These are phyloP conservation scores for Potentilla sterilis DNA, from an alignment of 306 rosid species.

Conservation along the genomic window DNA sequence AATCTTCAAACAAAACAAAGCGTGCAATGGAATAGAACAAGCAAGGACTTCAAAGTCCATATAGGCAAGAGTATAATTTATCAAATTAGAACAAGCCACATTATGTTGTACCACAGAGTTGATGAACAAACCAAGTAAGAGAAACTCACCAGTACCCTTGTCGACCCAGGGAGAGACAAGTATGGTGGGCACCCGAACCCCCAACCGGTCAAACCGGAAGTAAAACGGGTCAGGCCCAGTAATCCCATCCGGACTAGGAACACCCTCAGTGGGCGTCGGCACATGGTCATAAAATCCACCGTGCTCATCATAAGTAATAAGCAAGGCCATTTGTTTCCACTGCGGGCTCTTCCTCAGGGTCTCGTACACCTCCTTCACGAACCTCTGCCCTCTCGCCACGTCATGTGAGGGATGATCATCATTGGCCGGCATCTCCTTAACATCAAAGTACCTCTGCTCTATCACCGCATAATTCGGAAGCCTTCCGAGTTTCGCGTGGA, in stretches of 20 bases:
- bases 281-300: conserved; percentile 97
- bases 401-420: conserved; percentile 98
- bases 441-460: conserved; percentile 84
- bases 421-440: conserved; percentile 63
- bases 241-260: conserved; percentile 90
- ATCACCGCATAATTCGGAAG: conserved; percentile 88
- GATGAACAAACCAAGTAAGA: neutral
- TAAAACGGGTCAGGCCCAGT: conserved; percentile 72
- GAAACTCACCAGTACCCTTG: conserved; percentile 68
- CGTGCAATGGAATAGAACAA: neutral
- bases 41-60: neutral
- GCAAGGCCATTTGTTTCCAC: conserved; percentile 84
- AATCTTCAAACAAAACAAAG: neutral
- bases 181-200: conserved; percentile 83
- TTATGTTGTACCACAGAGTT: neutral
- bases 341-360: conserved; percentile 79
- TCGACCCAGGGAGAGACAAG: conserved; percentile 90
- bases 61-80: neutral
- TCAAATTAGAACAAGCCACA: neutral
- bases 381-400: conserved; percentile 77
- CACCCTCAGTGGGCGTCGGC: conserved; percentile 71
- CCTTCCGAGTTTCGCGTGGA: conserved; percentile 62
- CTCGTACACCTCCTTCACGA: conserved; percentile 92
- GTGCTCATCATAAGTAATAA: conserved; percentile 91
- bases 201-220: conserved; percentile 78